A percentile compares a stretch with the other conserved stretches of the same genome.
phyloP scores from a whole-genome alignment of 164 flowering plant genomes.

The Annona squamosa region DNA sequence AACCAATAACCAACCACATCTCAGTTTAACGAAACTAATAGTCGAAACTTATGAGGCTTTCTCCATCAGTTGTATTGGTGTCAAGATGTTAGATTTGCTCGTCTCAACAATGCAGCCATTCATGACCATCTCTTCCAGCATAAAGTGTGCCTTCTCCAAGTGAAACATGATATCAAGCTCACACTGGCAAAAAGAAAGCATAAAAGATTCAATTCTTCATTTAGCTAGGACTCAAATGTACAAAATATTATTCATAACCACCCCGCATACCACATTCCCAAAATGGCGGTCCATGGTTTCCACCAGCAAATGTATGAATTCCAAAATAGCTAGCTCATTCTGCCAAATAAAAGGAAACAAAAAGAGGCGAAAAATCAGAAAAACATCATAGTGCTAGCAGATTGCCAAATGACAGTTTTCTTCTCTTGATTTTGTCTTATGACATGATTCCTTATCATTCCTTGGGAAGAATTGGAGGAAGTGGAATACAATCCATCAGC shows the following conservation, averaged over 20 bases:
- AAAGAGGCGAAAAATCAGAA: background rate
- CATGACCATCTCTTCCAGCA: conserved; percentile 99
- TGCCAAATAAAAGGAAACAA: conserved; percentile 22
- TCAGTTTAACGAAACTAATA: background rate
- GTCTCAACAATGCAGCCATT: conserved; percentile 96
- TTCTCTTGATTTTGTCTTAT: background rate
- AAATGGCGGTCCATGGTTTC: conserved; percentile 99
- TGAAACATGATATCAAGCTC: conserved; percentile 99
- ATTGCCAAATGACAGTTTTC: background rate
- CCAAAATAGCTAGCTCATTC: conserved; percentile 96
- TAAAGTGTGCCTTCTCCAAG: conserved; percentile 95
- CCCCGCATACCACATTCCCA: conserved; percentile 85
- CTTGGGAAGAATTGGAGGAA: background rate
- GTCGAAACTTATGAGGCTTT: conserved; percentile 42
- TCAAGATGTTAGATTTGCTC: conserved; percentile 73
- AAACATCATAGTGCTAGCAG: background rate
- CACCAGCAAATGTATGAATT: conserved; percentile 85
- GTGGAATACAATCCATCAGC: background rate
- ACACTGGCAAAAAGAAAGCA: conserved; percentile 47
- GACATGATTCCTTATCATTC: background rate
- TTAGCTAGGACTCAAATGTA: background rate
- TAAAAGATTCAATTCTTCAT: background rate
- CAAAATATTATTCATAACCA: background rate
- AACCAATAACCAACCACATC: background rate
- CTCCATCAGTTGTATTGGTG: conserved; percentile 89